Evolutionary conservation across 108 stramenopile genomes (phyloP).

Genomic region (Fragilariopsis cylindrus): DNA sequence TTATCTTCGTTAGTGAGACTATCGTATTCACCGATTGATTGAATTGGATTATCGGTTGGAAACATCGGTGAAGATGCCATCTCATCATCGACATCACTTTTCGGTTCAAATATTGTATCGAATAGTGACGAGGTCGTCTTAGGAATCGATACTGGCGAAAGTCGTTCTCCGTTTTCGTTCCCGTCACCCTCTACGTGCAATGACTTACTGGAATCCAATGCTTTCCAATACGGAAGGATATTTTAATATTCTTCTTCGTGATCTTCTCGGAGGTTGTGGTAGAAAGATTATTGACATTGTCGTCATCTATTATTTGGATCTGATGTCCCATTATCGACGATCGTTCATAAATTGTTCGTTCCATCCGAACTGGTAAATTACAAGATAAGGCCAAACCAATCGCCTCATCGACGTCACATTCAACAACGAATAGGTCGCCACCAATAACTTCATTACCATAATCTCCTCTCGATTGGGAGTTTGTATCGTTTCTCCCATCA

Average conservation of each 20-base stretch:
- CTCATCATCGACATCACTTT: slow-evolving; percentile 16
- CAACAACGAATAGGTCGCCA: slow-evolving; percentile 72
- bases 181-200: slow-evolving; percentile 63
- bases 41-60: slow-evolving; percentile 71
- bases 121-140: slow-evolving; percentile 54
- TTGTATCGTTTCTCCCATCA: slow-evolving; percentile 55
- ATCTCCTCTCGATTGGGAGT: slow-evolving; percentile 63
- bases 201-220: slow-evolving; percentile 34
- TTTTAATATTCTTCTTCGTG: slow-evolving; percentile 19
- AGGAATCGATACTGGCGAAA: slow-evolving; percentile 60
- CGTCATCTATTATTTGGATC: slow-evolving; percentile 19
- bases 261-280: neutral
- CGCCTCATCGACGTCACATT: slow-evolving; percentile 89
- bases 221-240: slow-evolving; percentile 40
- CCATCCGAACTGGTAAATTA: slow-evolving; percentile 54
- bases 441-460: slow-evolving; percentile 61
- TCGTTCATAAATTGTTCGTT: slow-evolving; percentile 55
- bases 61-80: slow-evolving; percentile 36
- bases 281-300: neutral
- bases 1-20: slow-evolving; percentile 62
- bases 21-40: slow-evolving; percentile 71
- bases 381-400: slow-evolving; percentile 77
- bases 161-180: slow-evolving; percentile 13
- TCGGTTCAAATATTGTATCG: slow-evolving; percentile 27
- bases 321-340: slow-evolving; percentile 13